A percentile compares a stretch with the other conserved stretches of the same genome.
Conservation (phyloP, 495 filamentous ascomycete species). For the Glonium stellatum region DNA sequence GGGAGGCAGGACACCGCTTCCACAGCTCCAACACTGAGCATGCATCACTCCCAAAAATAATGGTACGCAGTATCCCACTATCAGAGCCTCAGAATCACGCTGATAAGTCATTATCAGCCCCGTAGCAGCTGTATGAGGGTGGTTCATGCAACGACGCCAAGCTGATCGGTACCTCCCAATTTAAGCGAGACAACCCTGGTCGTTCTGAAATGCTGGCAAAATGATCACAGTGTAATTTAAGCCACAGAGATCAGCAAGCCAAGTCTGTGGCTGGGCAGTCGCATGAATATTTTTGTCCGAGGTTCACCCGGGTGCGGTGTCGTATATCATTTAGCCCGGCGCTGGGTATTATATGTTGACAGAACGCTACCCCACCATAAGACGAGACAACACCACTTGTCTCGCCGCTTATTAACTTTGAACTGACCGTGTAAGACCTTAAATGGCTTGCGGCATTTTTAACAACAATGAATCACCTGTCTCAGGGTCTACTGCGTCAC, state of each 20-base stretch:
- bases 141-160: slow-evolving; percentile 5
- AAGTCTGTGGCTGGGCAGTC: background rate
- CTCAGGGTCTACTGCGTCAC: background rate
- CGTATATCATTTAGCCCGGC: too few species aligned
- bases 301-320: too few species aligned
- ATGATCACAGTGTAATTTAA: background rate
- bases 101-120: slow-evolving; percentile 7
- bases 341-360: too few species aligned
- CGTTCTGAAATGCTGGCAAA: background rate
- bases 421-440: slow-evolving; percentile 29
- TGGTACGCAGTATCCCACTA: slow-evolving; percentile 4
- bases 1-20: background rate
- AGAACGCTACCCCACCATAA: too few species aligned
- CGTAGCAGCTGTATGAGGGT: slow-evolving; percentile 8
- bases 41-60: slow-evolving; percentile 5
- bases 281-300: too few species aligned
- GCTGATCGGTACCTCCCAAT: slow-evolving; percentile 9
- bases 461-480: background rate
- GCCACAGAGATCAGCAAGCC: background rate
- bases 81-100: slow-evolving; percentile 6
- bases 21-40: background rate
- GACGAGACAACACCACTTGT: too few species aligned
- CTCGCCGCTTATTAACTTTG: too few species aligned
- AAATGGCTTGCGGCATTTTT: background rate
- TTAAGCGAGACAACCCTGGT: background rate